A percentile compares a stretch with the other conserved stretches of the same genome.
Evolutionary conservation across 2,329 filamentous ascomycete species (phyloP).

Genomic region (Scorias spongiosa): DNA sequence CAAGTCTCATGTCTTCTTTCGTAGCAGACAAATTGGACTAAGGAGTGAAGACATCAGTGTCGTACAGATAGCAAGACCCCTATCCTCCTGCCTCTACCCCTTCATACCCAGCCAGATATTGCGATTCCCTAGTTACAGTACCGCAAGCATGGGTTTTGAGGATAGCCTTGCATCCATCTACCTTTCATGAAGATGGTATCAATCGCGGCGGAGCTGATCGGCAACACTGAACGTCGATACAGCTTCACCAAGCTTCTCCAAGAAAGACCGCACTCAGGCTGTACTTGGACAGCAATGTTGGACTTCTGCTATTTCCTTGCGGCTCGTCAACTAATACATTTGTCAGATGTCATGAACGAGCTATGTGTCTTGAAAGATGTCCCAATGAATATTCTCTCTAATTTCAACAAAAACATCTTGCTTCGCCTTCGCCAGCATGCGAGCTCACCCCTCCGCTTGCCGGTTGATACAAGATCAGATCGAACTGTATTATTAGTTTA

Average conservation of each 20-base stretch:
- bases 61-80: too few relatives aligned
- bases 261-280: constrained; percentile 18
- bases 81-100: too few relatives aligned
- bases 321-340: constrained; percentile 2
- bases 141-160: too few relatives aligned
- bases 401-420: constrained; percentile 12
- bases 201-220: constrained; percentile 10
- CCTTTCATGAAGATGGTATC: constrained; percentile 3
- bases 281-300: constrained; percentile 21
- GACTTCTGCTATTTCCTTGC: constrained; percentile 1
- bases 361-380: constrained; percentile 15
- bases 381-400: constrained; percentile 8
- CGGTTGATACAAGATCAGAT: constrained; percentile 10
- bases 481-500: constrained; percentile 15
- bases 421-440: constrained; percentile 9
- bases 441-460: constrained; percentile 10
- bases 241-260: constrained; percentile 19
- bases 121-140: too few relatives aligned
- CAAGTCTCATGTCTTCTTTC: too few relatives aligned
- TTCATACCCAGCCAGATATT: too few relatives aligned
- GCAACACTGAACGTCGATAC: constrained; percentile 16
- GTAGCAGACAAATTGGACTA: too few relatives aligned
- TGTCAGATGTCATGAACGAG: constrained; percentile 9
- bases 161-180: neutral
- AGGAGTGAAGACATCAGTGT: too few relatives aligned